Conservation (phyloP, 306 rosid genomes). For the Inga oerstediana region DNA sequence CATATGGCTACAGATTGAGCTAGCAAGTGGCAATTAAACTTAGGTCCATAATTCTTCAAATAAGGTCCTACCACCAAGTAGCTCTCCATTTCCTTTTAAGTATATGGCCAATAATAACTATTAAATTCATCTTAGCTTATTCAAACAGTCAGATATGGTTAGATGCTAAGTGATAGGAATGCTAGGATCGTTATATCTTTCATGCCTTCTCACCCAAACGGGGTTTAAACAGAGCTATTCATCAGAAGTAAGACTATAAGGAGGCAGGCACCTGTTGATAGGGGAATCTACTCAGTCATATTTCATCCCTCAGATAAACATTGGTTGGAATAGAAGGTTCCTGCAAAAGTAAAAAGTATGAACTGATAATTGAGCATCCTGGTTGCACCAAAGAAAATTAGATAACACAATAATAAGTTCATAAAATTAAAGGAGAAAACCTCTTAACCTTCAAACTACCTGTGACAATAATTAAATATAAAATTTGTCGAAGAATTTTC, state of each 20-base stretch:
- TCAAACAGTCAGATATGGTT: neutral
- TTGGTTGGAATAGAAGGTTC: conserved; percentile 30
- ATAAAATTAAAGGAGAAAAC: neutral
- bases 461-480: neutral
- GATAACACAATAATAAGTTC: neutral
- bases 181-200: conserved; percentile 13
- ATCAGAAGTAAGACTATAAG: conserved; percentile 20
- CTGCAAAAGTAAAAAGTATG: conserved; percentile 54
- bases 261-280: conserved; percentile 15
- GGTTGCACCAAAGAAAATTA: conserved; percentile 19
- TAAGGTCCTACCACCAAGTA: conserved; percentile 15
- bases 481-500: neutral
- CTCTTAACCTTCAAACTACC: neutral
- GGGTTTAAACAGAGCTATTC: conserved; percentile 1
- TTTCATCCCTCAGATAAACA: conserved; percentile 38
- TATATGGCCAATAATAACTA: conserved; percentile 1
- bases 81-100: conserved; percentile 11
- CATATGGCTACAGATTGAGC: conserved; percentile 15
- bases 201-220: neutral
- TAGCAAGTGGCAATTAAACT: conserved; percentile 3
- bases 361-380: conserved; percentile 38
- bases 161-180: conserved; percentile 13
- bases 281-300: conserved; percentile 27
- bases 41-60: conserved; percentile 15
- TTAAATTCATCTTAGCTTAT: conserved; percentile 13